phyloP scores from a whole-genome alignment of 176 grass and related monocot genomes.

The Rhynchospora breviuscula region DNA sequence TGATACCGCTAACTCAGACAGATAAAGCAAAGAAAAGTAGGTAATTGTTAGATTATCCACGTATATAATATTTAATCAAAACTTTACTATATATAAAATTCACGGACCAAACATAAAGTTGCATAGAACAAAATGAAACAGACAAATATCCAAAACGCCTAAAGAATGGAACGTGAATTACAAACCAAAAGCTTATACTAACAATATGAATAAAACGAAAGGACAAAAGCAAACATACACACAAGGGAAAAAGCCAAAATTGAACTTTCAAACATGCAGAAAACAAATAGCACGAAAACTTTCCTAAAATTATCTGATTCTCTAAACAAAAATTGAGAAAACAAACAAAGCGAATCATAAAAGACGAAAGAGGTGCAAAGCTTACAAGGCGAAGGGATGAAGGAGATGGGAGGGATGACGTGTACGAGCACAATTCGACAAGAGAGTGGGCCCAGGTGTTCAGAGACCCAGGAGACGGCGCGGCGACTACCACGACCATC shows the following conservation, averaged over 20 bases:
- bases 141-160: background rate
- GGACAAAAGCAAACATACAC: background rate
- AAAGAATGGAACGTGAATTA: background rate
- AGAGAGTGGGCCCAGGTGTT: constrained; percentile 29
- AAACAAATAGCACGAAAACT: background rate
- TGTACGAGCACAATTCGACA: constrained; percentile 60
- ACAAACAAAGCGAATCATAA: background rate
- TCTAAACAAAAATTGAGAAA: background rate
- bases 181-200: background rate
- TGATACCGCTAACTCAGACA: background rate
- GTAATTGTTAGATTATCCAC: background rate
- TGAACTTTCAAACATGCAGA: background rate
- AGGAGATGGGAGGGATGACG: constrained; percentile 59
- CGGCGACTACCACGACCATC: constrained; percentile 55
- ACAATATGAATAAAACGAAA: background rate
- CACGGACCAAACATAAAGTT: background rate
- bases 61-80: background rate
- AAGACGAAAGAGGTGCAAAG: background rate
- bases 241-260: background rate
- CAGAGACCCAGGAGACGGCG: constrained; percentile 54
- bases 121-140: background rate
- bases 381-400: constrained; percentile 70
- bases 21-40: background rate
- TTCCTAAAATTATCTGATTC: background rate
- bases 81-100: background rate